Evolutionary conservation across 2,329 filamentous ascomycete genomes (phyloP).

Genomic region (Hansfordia pulvinata): DNA sequence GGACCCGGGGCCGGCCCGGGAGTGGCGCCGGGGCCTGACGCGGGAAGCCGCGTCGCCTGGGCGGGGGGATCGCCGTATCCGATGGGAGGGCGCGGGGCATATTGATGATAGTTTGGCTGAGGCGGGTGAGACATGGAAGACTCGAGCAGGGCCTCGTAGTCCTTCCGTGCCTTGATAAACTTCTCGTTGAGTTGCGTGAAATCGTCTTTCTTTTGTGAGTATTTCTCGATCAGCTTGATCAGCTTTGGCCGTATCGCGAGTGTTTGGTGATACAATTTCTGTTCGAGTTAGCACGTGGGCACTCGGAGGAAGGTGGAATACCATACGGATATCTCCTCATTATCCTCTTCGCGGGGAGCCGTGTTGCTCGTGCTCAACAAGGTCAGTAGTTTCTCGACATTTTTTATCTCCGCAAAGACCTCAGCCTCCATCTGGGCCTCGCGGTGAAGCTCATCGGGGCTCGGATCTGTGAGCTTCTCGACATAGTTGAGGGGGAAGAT

Average conservation of each 20-base stretch:
- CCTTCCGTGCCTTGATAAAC: constrained; percentile 94
- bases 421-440: constrained; percentile 89
- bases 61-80: constrained; percentile 32
- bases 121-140: constrained; percentile 93
- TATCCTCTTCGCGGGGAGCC: constrained; percentile 73
- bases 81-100: constrained; percentile 36
- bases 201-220: constrained; percentile 98
- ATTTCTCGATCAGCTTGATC: constrained; percentile 96
- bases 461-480: constrained; percentile 91
- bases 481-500: constrained; percentile 99
- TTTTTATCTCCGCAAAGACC: constrained; percentile 52
- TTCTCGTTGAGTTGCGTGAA: constrained; percentile 98
- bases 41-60: too few relatives aligned
- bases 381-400: constrained; percentile 61
- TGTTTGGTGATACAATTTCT: constrained; percentile 82
- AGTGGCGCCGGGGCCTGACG: constrained; percentile 15
- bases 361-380: constrained; percentile 78
- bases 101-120: constrained; percentile 63
- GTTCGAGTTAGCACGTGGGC: constrained; percentile 2
- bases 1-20: constrained; percentile 15
- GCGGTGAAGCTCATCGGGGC: constrained; percentile 81
- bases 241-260: constrained; percentile 89
- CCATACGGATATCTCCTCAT: constrained; percentile 80
- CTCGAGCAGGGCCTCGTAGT: constrained; percentile 93
- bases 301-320: not conserved